phyloP scores from a whole-genome alignment of 1,284 basidiomycete genomes.

The Phenoliferia sp. region DNA sequence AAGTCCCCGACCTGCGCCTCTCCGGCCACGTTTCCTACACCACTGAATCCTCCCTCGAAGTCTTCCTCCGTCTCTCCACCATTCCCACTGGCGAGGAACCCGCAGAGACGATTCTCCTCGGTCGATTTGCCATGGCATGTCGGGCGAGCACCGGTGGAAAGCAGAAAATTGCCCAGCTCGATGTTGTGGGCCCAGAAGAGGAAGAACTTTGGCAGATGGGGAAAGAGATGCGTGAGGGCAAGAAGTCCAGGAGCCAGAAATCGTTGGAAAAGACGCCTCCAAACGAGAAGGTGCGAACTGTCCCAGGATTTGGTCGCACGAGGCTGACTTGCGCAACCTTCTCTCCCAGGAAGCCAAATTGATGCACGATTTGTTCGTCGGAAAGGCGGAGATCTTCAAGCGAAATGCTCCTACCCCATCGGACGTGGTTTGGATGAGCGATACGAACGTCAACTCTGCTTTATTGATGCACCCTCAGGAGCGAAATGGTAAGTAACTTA shows the following conservation, averaged over 20 bases:
- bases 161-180: conserved; percentile 36
- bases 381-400: conserved; percentile 9
- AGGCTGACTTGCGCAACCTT: background rate
- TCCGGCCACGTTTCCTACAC: conserved; percentile 34
- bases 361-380: conserved; percentile 40
- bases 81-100: conserved; percentile 32
- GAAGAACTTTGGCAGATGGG: conserved; percentile 40
- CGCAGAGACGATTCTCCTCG: conserved; percentile 39
- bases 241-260: conserved; percentile 13
- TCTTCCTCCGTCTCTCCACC: conserved; percentile 42
- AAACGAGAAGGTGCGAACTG: conserved; percentile 35
- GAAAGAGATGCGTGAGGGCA: conserved; percentile 31
- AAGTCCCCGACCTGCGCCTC: conserved; percentile 33
- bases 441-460: conserved; percentile 31
- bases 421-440: conserved; percentile 35
- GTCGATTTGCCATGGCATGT: conserved; percentile 44
- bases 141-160: conserved; percentile 35
- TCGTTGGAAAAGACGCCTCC: conserved; percentile 38
- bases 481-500: conserved; percentile 11
- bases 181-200: conserved; percentile 37
- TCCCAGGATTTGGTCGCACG: no score
- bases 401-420: conserved; percentile 19
- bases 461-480: conserved; percentile 41
- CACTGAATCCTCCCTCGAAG: conserved; percentile 42
- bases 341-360: conserved; percentile 35